These are phyloP conservation scores for Aspergillus ellipticus DNA, from an alignment of 495 filamentous ascomycete genomes.

Conservation along the genomic window DNA sequence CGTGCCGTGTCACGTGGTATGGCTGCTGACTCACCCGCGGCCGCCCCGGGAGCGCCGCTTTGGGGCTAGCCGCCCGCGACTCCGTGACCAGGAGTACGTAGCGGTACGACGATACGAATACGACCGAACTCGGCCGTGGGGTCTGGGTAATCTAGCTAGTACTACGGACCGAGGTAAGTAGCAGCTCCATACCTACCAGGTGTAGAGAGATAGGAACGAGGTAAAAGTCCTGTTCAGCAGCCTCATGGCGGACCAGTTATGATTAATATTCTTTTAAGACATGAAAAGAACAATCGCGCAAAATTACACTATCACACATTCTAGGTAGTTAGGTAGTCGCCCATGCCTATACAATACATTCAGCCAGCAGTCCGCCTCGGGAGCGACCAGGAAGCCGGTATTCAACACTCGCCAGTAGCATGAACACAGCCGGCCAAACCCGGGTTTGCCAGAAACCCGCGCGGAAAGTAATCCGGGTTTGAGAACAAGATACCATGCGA, in stretches of 20 bases:
- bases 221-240: no score
- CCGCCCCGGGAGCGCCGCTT: conserved; percentile 9
- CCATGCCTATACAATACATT: neutral
- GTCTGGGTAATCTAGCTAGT: neutral
- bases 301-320: neutral
- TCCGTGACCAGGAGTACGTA: neutral
- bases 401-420: conserved; percentile 10
- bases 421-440: neutral
- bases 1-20: conserved; percentile 25
- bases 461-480: neutral
- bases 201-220: no score
- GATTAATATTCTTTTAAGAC: neutral
- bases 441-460: conserved; percentile 8
- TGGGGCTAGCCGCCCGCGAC: conserved; percentile 4
- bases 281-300: neutral
- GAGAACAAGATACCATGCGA: neutral
- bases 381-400: no score
- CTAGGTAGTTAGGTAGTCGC: neutral
- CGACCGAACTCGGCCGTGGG: neutral
- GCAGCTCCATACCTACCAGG: no score
- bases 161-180: no score
- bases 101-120: neutral
- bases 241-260: no score
- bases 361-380: neutral
- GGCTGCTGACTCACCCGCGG: conserved; percentile 22